phyloP scores from a whole-genome alignment of 257 asterid genomes.

The Jaltomata sinuosa region DNA sequence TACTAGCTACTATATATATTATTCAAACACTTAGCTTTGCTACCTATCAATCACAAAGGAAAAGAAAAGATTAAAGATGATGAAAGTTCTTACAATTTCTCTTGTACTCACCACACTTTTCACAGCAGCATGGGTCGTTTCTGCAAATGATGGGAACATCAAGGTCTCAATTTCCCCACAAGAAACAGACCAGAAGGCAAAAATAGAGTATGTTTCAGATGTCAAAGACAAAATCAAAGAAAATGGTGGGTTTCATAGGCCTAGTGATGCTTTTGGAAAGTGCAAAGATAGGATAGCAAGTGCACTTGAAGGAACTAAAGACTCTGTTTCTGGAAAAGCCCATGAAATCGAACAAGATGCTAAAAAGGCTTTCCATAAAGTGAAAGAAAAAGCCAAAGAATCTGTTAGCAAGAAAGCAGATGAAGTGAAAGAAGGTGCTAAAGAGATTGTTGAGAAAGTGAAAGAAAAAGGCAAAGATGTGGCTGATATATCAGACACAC shows the following conservation, averaged over 20 bases:
- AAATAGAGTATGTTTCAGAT: no score
- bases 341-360: constrained; percentile 14
- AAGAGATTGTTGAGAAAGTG: background rate
- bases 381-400: constrained; percentile 8
- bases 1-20: background rate
- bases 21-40: background rate
- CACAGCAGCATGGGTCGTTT: no score
- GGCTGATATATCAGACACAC: background rate
- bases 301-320: constrained; percentile 17
- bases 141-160: no score
- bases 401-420: constrained; percentile 8
- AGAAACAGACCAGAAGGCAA: no score
- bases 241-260: no score
- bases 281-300: constrained; percentile 21
- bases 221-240: no score
- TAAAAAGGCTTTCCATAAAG: constrained; percentile 14
- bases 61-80: constrained; percentile 6
- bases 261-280: constrained; percentile 28
- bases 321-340: constrained; percentile 3
- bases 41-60: background rate
- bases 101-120: constrained; percentile 22
- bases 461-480: background rate
- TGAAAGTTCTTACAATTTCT: constrained; percentile 15
- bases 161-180: no score
- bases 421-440: constrained; percentile 1